Evolutionary conservation across 192 early-diverging fungal genomes (phyloP).

Genomic region (Jimgerdemannia flammicorona): DNA sequence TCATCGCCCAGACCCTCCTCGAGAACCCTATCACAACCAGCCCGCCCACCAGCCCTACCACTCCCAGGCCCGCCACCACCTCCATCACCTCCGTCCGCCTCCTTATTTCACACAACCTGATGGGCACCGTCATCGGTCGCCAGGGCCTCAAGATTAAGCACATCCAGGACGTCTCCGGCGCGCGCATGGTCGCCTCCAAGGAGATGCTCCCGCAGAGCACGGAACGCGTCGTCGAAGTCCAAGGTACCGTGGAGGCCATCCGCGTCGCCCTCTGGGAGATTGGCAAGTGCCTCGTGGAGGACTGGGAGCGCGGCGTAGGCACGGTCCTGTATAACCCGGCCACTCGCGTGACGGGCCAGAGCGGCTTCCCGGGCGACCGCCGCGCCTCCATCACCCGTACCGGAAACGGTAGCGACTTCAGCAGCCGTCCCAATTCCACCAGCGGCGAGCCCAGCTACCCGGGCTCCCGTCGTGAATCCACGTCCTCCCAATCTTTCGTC

Average conservation of each 20-base stretch:
- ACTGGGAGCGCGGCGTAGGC: constrained; percentile 79
- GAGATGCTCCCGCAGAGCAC: constrained; percentile 91
- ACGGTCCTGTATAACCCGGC: constrained; percentile 84
- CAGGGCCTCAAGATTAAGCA: constrained; percentile 93
- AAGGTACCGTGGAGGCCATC: constrained; percentile 82
- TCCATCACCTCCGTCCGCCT: constrained; percentile 70
- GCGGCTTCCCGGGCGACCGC: constrained; percentile 10
- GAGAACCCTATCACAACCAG: constrained; percentile 68
- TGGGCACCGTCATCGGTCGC: constrained; percentile 94
- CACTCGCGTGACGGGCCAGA: constrained; percentile 26
- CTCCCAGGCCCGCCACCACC: constrained; percentile 36
- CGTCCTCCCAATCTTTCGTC: constrained; percentile 22
- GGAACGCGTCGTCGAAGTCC: constrained; percentile 87
- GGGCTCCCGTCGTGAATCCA: constrained; percentile 18
- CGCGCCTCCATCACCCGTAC: constrained; percentile 41
- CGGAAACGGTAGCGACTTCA: constrained; percentile 55
- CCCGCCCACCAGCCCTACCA: constrained; percentile 47
- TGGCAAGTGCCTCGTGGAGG: constrained; percentile 80
- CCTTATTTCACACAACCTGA: constrained; percentile 86
- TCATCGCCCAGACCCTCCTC: constrained; percentile 74
- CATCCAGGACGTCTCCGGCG: constrained; percentile 88
- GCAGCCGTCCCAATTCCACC: constrained; percentile 19
- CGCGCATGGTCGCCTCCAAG: constrained; percentile 83
- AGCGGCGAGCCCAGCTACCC: neutral
- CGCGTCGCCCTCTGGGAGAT: constrained; percentile 82